These are phyloP conservation scores for Claviceps pazoutovae DNA, from an alignment of 2,329 filamentous ascomycete species.

Conservation along the genomic window DNA sequence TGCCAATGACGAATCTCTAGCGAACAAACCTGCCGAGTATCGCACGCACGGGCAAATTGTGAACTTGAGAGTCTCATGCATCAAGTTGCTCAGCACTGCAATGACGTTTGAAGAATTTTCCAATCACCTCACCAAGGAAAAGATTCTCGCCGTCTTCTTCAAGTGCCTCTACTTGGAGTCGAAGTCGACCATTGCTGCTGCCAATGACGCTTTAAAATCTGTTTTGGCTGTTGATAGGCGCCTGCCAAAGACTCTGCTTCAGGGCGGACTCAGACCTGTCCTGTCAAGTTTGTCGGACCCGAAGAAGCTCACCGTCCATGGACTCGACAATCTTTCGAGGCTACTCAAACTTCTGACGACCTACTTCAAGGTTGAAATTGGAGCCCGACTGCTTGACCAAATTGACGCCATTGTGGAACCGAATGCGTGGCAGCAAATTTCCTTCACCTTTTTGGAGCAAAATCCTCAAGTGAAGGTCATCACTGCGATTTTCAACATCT, in stretches of 20 bases:
- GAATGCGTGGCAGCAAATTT: constrained; percentile 69
- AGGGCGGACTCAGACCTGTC: constrained; percentile 89
- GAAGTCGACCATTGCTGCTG: constrained; percentile 81
- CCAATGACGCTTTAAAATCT: constrained; percentile 77
- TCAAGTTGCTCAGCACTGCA: constrained; percentile 82
- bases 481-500: constrained; percentile 88
- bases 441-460: constrained; percentile 90
- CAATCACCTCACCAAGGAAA: constrained; percentile 49
- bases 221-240: constrained; percentile 83
- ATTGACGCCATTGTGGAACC: constrained; percentile 82
- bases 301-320: constrained; percentile 75
- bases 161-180: constrained; percentile 92
- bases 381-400: constrained; percentile 81
- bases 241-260: constrained; percentile 84
- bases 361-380: constrained; percentile 99
- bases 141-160: constrained; percentile 93
- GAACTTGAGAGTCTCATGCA: constrained; percentile 80
- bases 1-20: constrained; percentile 82
- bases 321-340: constrained; percentile 79
- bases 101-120: constrained; percentile 89
- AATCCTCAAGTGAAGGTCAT: constrained; percentile 88
- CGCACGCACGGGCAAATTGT: constrained; percentile 93
- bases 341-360: constrained; percentile 85
- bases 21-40: constrained; percentile 85
- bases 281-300: constrained; percentile 91